Evolutionary conservation across 2,329 filamentous ascomycete genomes (phyloP).

Genomic region (Pyrenochaeta sp.): DNA sequence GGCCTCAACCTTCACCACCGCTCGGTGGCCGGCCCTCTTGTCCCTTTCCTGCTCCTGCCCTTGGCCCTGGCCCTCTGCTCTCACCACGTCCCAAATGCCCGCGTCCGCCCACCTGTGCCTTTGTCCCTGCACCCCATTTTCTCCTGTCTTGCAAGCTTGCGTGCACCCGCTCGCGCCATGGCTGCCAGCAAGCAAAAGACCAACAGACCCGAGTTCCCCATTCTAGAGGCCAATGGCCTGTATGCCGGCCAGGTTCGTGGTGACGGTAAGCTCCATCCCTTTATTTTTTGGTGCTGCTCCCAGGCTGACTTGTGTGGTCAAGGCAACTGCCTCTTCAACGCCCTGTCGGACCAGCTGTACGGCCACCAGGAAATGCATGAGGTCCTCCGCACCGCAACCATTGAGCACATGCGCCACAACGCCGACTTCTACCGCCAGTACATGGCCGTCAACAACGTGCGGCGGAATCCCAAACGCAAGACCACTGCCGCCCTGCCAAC

Average conservation of each 20-base stretch:
- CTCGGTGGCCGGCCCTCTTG: conserved; percentile 31
- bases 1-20: conserved; percentile 33
- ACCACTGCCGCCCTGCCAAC: conserved; percentile 55
- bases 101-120: conserved; percentile 33
- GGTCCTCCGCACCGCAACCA: conserved; percentile 65
- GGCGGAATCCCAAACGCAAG: conserved; percentile 65
- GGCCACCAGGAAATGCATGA: conserved; percentile 65
- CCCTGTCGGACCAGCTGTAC: conserved; percentile 71
- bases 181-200: conserved; percentile 38
- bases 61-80: conserved; percentile 9
- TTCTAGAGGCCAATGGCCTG: conserved; percentile 64
- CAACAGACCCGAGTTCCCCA: conserved; percentile 58
- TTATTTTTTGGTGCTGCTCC: conserved; percentile 9
- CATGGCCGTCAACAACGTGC: conserved; percentile 62
- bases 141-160: conserved; percentile 42
- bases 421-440: conserved; percentile 70
- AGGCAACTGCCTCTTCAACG: conserved; percentile 76
- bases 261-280: conserved; percentile 62
- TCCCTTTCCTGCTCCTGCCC: conserved; percentile 10
- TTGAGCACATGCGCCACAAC: conserved; percentile 68
- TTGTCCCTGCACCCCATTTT: conserved; percentile 34
- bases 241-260: conserved; percentile 67
- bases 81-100: conserved; percentile 34
- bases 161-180: conserved; percentile 38
- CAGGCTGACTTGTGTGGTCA: conserved; percentile 31